A percentile compares a stretch with the other conserved stretches of the same genome.
phyloP scores from a whole-genome alignment of 495 filamentous ascomycete genomes.

The Penicillium atrosanguineum region DNA sequence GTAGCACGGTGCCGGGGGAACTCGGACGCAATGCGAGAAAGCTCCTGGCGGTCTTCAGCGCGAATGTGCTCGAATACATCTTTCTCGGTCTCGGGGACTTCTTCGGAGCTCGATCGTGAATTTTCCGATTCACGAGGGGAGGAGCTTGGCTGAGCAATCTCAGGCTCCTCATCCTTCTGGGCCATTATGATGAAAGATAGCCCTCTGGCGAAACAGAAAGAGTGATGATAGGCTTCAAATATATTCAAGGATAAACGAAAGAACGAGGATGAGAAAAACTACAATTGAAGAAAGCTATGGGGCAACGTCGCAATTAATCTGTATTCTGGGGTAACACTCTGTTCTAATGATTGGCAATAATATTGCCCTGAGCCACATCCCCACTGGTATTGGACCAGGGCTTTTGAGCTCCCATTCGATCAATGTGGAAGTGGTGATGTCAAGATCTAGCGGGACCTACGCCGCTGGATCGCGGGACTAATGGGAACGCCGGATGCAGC shows the following conservation, averaged over 20 bases:
- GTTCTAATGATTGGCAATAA: neutral
- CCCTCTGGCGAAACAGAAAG: neutral
- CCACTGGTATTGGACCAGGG: neutral
- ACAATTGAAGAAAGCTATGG: neutral
- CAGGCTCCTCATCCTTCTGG: conserved; percentile 12
- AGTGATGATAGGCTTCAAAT: neutral
- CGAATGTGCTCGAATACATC: conserved; percentile 35
- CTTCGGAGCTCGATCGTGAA: conserved; percentile 15
- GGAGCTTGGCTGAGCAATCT: conserved; percentile 15
- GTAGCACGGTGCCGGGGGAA: conserved; percentile 31
- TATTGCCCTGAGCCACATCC: neutral
- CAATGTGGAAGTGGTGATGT: conserved; percentile 25
- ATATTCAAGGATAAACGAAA: neutral
- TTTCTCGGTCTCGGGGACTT: conserved; percentile 15
- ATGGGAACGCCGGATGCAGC: conserved; percentile 6
- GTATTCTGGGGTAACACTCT: neutral
- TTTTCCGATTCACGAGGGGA: conserved; percentile 12
- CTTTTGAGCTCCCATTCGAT: conserved; percentile 4
- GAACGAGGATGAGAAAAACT: neutral
- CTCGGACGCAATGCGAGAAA: conserved; percentile 40
- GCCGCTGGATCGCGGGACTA: neutral
- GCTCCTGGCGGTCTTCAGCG: conserved; percentile 32
- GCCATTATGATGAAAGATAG: conserved; percentile 14
- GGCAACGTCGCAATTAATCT: neutral
- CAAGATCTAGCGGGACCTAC: conserved; percentile 12